These are phyloP conservation scores for Triglochin maritima DNA, from an alignment of 106 monocot species.

Conservation along the genomic window DNA sequence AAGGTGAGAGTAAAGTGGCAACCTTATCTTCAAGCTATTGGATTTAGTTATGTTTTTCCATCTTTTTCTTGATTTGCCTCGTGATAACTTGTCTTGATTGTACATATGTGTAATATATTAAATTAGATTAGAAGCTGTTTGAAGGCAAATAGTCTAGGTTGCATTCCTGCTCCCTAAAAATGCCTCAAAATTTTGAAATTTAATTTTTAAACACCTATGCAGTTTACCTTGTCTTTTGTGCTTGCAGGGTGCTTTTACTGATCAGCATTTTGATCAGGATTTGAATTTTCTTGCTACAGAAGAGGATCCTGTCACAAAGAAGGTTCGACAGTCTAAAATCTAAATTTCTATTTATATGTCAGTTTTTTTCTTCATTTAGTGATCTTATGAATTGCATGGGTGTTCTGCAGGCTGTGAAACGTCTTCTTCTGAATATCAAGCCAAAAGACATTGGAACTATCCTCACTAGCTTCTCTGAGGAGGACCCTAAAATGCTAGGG, in stretches of 20 bases:
- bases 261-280: slow-evolving; percentile 92
- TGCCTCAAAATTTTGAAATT: too few species aligned
- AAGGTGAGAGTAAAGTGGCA: slow-evolving; percentile 38
- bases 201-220: too few species aligned
- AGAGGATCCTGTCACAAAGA: slow-evolving; percentile 96
- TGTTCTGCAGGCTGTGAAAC: slow-evolving; percentile 46
- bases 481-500: slow-evolving; percentile 75
- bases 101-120: too few species aligned
- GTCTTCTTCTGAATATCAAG: slow-evolving; percentile 73
- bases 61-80: background rate
- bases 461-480: slow-evolving; percentile 63
- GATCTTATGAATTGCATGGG: slow-evolving; percentile 2
- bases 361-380: background rate
- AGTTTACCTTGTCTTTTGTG: slow-evolving; percentile 1
- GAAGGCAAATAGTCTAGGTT: too few species aligned
- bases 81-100: background rate
- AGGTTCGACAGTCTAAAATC: slow-evolving; percentile 25
- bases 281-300: slow-evolving; percentile 90
- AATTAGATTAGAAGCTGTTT: too few species aligned
- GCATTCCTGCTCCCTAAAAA: too few species aligned
- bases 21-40: background rate
- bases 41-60: background rate
- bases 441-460: slow-evolving; percentile 71
- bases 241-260: slow-evolving; percentile 54
- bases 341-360: background rate